Percentiles rank a stretch among this genome's conserved stretches.
Conservation (phyloP, 164 flowering plant genomes). For the Tinospora cordifolia region DNA sequence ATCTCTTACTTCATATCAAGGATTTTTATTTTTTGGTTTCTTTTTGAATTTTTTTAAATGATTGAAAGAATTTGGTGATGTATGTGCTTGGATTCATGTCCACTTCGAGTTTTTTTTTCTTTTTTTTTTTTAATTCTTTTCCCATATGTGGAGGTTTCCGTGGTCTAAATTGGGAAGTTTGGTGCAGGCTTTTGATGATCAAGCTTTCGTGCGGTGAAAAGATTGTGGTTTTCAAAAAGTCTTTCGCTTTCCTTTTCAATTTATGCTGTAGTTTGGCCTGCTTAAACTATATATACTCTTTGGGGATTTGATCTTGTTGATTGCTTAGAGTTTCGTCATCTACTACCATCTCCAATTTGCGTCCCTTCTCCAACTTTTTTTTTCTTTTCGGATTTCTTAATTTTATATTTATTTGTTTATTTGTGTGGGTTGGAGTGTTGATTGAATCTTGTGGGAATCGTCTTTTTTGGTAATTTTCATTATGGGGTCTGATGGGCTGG, state of each 20-base stretch:
- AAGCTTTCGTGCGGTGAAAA: not conserved
- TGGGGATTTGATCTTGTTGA: not conserved
- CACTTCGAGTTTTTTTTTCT: not conserved
- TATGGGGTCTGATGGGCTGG: no score
- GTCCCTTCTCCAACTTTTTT: no score
- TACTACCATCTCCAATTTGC: no score
- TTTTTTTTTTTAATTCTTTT: not conserved
- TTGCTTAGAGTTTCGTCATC: no score
- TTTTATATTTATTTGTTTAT: no score
- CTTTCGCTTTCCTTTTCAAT: not conserved
- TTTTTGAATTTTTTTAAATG: not conserved
- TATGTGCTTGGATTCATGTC: not conserved
- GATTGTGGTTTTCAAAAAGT: not conserved
- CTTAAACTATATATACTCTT: not conserved
- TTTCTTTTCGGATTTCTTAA: no score
- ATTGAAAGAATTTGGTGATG: not conserved
- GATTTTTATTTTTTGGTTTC: not conserved
- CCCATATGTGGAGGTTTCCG: not conserved
- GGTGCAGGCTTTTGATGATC: no score
- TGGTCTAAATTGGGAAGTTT: no score
- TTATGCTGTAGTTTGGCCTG: not conserved
- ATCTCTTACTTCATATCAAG: not conserved
- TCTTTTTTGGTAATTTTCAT: no score
- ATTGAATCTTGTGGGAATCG: no score
- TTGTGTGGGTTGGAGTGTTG: no score